Base-by-base conservation (phyloP, 345 rosid species). In the Durio zibethinus region DNA sequence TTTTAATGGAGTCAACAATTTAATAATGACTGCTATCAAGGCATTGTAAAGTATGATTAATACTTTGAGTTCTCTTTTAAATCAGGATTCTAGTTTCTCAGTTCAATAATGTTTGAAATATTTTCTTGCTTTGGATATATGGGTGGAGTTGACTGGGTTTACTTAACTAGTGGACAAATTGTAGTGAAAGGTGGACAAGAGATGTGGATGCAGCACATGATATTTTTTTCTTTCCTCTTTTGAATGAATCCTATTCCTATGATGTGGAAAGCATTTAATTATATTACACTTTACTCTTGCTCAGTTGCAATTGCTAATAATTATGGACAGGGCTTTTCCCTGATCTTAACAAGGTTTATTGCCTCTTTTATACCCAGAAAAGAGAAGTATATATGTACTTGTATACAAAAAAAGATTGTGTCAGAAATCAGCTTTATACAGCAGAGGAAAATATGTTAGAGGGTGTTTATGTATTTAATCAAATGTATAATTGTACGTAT, bases 141-240 rank as follows among this genome's bases (percentile, higher is more conserved):
- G 25, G 52, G 15, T 35, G 42, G 62, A 53, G 64, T 72, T 72
- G 76, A 72, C 76, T 35, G 61, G 63, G 64, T 54, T 53, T 56
- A 72, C 75, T 53, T 52, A 4, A 53, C 57, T 31, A 33, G 8
- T 52, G 8, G 45, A 53, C 45, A 10, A 72, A 16, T 20, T 33
- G 25, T 71, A 18, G 74, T 50, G 23, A 70, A 47, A n/a, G n/a
- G n/a, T n/a, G n/a, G n/a, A n/a, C n/a, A n/a, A n/a, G n/a, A n/a
- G n/a, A n/a, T n/a, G n/a, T n/a, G n/a, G n/a, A 48, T 71, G 20
- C 42, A 16, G 25, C 74, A 47, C 27, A 50, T 16, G 42, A 2
- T 40, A 33, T 35, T 33, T 69, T 43, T 47, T 31, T n/a, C 36
- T 65, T 67, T 21, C 72, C 43, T 42, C 31, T 67, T 59, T 67